Percentiles rank a stretch among this genome's conserved stretches.
Evolutionary conservation across 805 yeast genomes (phyloP).

Genomic region (Trichomonascus vanleenenianus): DNA sequence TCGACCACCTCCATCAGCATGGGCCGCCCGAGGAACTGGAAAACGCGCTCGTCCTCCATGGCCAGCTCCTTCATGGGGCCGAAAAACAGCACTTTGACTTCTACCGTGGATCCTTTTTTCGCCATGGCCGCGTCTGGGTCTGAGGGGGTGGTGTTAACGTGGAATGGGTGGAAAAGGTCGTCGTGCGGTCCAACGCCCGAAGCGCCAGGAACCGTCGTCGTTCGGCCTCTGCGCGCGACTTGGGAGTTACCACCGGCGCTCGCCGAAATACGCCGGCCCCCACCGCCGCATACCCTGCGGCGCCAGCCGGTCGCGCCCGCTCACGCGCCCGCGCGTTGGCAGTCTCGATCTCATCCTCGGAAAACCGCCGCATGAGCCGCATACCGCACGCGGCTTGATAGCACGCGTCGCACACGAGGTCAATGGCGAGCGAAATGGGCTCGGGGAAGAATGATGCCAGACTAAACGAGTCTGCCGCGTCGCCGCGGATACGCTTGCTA

Average conservation of each 20-base stretch:
- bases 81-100: constrained; percentile 18
- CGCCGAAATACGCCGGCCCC: constrained; percentile 4
- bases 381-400: constrained; percentile 36
- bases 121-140: neutral
- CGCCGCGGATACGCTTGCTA: constrained; percentile 46
- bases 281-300: neutral
- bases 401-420: constrained; percentile 40
- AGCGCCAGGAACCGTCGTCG: constrained; percentile 29
- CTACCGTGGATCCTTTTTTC: neutral
- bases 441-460: constrained; percentile 80
- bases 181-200: constrained; percentile 25
- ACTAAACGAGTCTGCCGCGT: constrained; percentile 84
- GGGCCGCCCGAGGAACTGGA: neutral
- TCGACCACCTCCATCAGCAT: neutral
- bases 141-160: neutral
- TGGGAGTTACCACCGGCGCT: constrained; percentile 9
- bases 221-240: constrained; percentile 29
- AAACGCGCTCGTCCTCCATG: constrained; percentile 4
- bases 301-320: constrained; percentile 68
- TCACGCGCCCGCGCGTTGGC: constrained; percentile 65
- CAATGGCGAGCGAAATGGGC: constrained; percentile 42
- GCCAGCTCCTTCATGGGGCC: constrained; percentile 21
- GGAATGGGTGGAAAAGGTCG: neutral
- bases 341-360: constrained; percentile 61
- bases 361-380: constrained; percentile 52